Evolutionary conservation across 345 rosid species (phyloP), one percentile per base, ranked within the genome.

Genomic region (Lepidium aucheri): DNA sequence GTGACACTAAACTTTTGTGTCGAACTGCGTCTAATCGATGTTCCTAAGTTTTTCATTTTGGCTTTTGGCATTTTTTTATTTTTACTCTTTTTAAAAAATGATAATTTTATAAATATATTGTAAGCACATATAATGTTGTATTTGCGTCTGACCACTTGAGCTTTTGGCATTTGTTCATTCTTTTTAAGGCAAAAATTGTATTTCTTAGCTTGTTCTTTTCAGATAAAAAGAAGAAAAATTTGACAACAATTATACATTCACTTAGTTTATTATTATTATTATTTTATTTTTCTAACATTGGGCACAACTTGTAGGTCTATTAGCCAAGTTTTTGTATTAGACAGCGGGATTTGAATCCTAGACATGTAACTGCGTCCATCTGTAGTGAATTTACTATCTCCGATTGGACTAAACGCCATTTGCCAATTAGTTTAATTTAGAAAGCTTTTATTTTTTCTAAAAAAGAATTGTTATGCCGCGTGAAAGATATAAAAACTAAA

Each of bases 131-230:
- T 56, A 18, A 11, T 32, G 38, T 4, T 73, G 67, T 59, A 42
- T 66, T 52, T 52, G 67, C 15, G 43, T 59, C 76, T 57, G 72
- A 58, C 62, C 60, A 18, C 65, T 57, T 56, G 65, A 39, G 76
- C 65, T 51, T 45, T 65, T 44, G 68, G 68, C 63, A 73, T 73
- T 73, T 67, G 57, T 73, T 73, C 73, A 73, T 74, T 67, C 77
- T 67, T 74, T 64, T 6, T 2, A 52, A 60, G 32, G 20, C 30
- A 28, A 28, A 15, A 62, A n/a, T 30, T 67, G 77, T 67, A 66
- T 39, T 36, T 51, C n/a, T 17, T 66, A 65, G 71, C 26, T 43
- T 7, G 16, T 6, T 39, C 35, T 66, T 52, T 39, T 7, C 0
- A 12, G 1, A 12, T 3, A 5, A 5, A 3, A 30, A 41, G 14